Conservation (phyloP, 176 grass and related monocot species). For the Elymus sibiricus region DNA sequence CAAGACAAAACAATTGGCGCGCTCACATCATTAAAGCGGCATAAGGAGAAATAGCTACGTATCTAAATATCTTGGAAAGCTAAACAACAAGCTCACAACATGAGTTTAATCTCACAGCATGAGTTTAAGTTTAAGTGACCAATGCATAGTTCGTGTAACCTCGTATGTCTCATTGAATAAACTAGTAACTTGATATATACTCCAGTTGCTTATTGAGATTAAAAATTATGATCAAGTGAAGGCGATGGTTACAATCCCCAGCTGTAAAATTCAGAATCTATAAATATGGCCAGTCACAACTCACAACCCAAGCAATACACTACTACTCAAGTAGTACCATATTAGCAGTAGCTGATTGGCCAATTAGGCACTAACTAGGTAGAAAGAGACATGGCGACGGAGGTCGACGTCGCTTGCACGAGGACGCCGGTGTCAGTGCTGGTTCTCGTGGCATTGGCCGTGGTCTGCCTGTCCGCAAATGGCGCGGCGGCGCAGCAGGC, state of each 20-base stretch:
- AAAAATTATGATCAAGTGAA: not conserved
- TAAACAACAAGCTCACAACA: not conserved
- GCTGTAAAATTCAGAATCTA: slow-evolving; percentile 3
- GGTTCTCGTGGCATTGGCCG: not conserved
- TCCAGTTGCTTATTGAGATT: not conserved
- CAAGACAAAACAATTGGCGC: not conserved
- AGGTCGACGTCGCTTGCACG: not conserved
- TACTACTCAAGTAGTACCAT: not conserved
- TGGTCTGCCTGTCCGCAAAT: not conserved
- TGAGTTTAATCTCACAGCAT: not conserved
- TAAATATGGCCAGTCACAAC: slow-evolving; percentile 10
- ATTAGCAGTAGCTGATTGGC: not conserved
- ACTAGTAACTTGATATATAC: too few relatives aligned
- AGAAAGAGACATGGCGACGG: not conserved
- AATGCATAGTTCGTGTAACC: not conserved
- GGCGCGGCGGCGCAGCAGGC: slow-evolving; percentile 46
- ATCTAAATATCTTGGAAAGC: not conserved
- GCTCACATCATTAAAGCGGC: not conserved
- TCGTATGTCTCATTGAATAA: not conserved
- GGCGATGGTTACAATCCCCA: not conserved
- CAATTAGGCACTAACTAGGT: not conserved
- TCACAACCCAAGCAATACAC: not conserved
- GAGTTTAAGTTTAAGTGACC: not conserved
- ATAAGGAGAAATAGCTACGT: not conserved
- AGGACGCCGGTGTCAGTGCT: not conserved